Evolutionary conservation across 495 filamentous ascomycete genomes (phyloP).

Genomic region (Paragyromitra xinjiangensis): DNA sequence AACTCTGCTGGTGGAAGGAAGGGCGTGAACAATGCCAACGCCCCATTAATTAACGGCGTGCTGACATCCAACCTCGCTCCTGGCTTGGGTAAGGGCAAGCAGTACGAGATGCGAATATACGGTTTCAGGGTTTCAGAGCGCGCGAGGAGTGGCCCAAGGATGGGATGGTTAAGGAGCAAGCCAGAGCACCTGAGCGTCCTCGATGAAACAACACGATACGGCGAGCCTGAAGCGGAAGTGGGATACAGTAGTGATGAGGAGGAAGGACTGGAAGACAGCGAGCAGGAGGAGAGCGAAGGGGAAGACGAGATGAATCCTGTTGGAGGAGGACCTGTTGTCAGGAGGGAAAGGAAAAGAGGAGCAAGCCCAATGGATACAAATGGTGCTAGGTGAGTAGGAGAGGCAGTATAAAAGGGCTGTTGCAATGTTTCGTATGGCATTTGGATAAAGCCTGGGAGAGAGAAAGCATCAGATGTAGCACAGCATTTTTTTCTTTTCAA

Average conservation of each 20-base stretch:
- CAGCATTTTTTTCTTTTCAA: conserved; percentile 39
- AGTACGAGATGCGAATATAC: conserved; percentile 96
- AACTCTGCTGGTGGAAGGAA: conserved; percentile 61
- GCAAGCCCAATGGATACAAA: conserved; percentile 50
- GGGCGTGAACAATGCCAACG: conserved; percentile 46
- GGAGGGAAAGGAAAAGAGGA: conserved; percentile 40
- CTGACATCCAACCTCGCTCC: conserved; percentile 83
- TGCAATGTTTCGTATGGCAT: conserved; percentile 41
- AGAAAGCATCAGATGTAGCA: conserved; percentile 45
- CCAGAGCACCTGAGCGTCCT: conserved; percentile 80
- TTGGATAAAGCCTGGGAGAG: conserved; percentile 38
- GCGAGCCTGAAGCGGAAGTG: conserved; percentile 48
- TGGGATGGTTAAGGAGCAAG: conserved; percentile 93
- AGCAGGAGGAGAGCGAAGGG: conserved; percentile 65
- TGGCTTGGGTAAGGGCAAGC: conserved; percentile 79
- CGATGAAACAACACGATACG: conserved; percentile 74
- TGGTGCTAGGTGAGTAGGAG: conserved; percentile 40
- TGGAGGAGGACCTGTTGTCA: conserved; percentile 23
- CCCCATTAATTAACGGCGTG: conserved; percentile 79
- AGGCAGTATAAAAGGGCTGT: conserved; percentile 39
- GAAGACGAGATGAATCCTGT: conserved; percentile 58
- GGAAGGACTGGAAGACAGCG: conserved; percentile 60
- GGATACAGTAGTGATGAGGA: conserved; percentile 60
- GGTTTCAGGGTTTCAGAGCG: conserved; percentile 92
- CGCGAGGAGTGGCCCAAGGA: conserved; percentile 84